Evolutionary conservation across 371 early-diverging fungal genomes (phyloP), one percentile per base, ranked within the genome.

Genomic region (Mucor mucedo): DNA sequence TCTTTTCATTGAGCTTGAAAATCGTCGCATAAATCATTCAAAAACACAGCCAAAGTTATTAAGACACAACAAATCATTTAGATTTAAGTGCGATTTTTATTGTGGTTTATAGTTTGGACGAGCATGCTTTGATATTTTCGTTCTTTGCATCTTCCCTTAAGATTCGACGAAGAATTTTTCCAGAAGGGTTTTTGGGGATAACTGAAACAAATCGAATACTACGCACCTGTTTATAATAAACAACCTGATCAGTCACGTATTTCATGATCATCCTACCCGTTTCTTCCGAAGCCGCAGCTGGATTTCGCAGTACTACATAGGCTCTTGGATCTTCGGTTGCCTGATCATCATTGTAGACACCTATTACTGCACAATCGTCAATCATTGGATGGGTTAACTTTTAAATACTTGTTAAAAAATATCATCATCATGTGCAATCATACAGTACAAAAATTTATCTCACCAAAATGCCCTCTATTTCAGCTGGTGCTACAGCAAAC

Each of bases 261-360:
- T 70, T 60, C 39, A 75, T 64, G 27, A 94, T 74, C 30, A 69
- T 56, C 5, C 59, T 70, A 39, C 16, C 70, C n/a, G 62, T 44
- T n/a, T 49, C 44, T 52, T 66, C 49, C 14, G 60, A 53, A 52
- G 49, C 56, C 42, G n/a, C 33, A 44, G 39, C 70, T 3, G 64
- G 68, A 2, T 57, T 47, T 0, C 60, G 55, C 41, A 86, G 71
- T 5, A 88, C 87, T 10, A 91, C 77, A 66, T 75, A 90, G 0
- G 91, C 93, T 40, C 79, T 42, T 1, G 93, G 93, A 6, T 91
- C 60, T 65, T 91, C 92, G 2, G 91, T 91, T 5, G 84, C 87
- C 48, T 77, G 63, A 45, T 69, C 27, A n/a, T 32, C 52, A 52
- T 82, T 78, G 50, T 77, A 84, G 2, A 79, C 64, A 30, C 86